These are phyloP conservation scores for Gentiana macrophylla DNA, from an alignment of 257 asterid species.

Conservation along the genomic window DNA sequence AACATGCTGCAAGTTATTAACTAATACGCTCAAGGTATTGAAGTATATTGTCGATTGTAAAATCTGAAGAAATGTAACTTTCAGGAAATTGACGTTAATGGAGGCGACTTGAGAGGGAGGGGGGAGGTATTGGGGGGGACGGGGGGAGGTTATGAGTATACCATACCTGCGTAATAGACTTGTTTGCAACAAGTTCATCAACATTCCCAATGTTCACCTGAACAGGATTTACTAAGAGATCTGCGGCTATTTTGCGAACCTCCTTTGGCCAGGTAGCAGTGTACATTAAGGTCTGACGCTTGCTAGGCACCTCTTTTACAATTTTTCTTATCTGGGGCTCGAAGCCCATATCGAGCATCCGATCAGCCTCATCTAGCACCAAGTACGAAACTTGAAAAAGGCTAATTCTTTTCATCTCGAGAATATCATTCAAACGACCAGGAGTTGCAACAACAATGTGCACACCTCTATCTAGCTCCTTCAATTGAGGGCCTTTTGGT, in stretches of 20 bases:
- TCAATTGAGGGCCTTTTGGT: constrained; percentile 79
- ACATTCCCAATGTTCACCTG: constrained; percentile 92
- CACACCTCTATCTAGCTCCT: constrained; percentile 73
- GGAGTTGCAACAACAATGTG: constrained; percentile 97
- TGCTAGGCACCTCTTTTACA: constrained; percentile 78
- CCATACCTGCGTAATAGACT: constrained; percentile 84
- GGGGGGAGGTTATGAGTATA: neutral
- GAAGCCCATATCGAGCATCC: constrained; percentile 98
- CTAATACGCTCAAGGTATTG: too few relatives aligned
- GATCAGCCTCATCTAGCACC: constrained; percentile 95
- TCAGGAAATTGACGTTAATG: too few relatives aligned
- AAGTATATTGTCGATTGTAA: too few relatives aligned
- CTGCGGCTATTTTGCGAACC: constrained; percentile 92
- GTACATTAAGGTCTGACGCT: constrained; percentile 88
- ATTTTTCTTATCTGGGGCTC: constrained; percentile 98
- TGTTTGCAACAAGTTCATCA: constrained; percentile 91
- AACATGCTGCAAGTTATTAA: constrained; percentile 35
- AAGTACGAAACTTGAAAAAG: constrained; percentile 85
- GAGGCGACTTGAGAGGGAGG: neutral
- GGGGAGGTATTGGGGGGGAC: neutral
- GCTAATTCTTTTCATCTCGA: constrained; percentile 80
- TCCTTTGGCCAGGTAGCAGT: constrained; percentile 99
- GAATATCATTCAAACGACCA: constrained; percentile 86
- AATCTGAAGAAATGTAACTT: too few relatives aligned
- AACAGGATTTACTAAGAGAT: constrained; percentile 65